Base-by-base conservation (phyloP, 2,329 filamentous ascomycete species). In the Cladosporium sp. region DNA sequence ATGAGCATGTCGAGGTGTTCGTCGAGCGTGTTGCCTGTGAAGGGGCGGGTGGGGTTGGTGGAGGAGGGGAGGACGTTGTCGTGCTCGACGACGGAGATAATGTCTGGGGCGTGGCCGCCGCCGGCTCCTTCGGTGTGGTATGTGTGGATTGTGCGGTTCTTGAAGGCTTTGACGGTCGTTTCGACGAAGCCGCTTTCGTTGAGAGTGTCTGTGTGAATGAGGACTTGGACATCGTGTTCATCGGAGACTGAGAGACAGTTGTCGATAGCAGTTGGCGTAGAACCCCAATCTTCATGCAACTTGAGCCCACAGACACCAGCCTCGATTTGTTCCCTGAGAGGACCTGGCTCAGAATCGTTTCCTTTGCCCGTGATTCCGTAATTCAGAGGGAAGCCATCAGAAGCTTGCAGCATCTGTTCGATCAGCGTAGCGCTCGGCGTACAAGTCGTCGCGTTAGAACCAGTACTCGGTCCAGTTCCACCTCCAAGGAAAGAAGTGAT, bases 111-210 rank as follows among this genome's bases (percentile, higher is more conserved):
- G 69, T 97, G 92, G 3, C 92, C 92, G 57, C 92, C 92, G 35
- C 92, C 92, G 1, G 92, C 92, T 35, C 92, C 92, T 73, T 97
- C 92, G 27, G 90, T 96, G 71, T 97, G 92, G 70, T 97, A 97
- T 1, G 92, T 95, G 71, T 97, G 92, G 62, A 97, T 95, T 1
- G 89, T 88, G 53, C 92, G 84, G 63, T 82, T 77, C 66, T 88
- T 89, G 77, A 97, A 86, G 3, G 91, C 84, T n/a, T 76, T 80
- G 54, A 95, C 82, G 2, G 91, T 95, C 52, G 88, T 85, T 67
- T 96, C 92, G 43, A 97, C 92, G 63, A 95, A 97, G n/a, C 92
- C 92, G 15, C 88, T 92, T 69, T 97, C 92, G 69, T 97, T 97
- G 54, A 97, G 80, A 0, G 92, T 96, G 68, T 97, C 92, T 0